These are phyloP conservation scores for Colletotrichum abscissum DNA, from an alignment of 2,329 filamentous ascomycete species.

Conservation along the genomic window DNA sequence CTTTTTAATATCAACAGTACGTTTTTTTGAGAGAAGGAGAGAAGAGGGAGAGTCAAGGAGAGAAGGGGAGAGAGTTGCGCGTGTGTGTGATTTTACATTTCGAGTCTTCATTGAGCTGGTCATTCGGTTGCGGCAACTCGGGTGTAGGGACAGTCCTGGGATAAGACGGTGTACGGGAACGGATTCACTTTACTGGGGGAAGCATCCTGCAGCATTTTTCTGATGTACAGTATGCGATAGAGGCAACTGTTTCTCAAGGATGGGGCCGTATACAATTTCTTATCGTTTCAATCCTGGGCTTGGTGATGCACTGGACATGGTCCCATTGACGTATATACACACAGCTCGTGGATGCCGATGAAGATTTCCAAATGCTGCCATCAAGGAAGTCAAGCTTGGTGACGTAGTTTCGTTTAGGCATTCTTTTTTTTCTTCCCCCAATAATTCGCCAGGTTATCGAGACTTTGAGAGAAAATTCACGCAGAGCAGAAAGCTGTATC, in stretches of 20 bases:
- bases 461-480: neutral
- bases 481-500: neutral
- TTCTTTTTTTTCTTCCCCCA: neutral
- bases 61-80: too few relatives aligned
- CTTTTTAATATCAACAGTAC: conserved; percentile 36
- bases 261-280: conserved; percentile 4
- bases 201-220: conserved; percentile 36
- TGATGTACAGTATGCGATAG: conserved; percentile 37
- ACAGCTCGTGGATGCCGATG: neutral
- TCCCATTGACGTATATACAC: too few relatives aligned
- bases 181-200: conserved; percentile 32
- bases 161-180: conserved; percentile 34
- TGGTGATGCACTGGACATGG: neutral
- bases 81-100: conserved; percentile 25
- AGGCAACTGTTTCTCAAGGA: conserved; percentile 34
- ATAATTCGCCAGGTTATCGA: neutral
- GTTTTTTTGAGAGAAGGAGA: conserved; percentile 10
- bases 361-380: neutral
- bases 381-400: neutral
- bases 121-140: conserved; percentile 32
- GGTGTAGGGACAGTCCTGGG: conserved; percentile 34
- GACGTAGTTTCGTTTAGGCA: neutral
- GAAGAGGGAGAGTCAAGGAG: neutral
- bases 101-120: conserved; percentile 33
- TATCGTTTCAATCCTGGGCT: neutral